Conservation (phyloP, 1,139 yeast species). For the Candida neerlandica region DNA sequence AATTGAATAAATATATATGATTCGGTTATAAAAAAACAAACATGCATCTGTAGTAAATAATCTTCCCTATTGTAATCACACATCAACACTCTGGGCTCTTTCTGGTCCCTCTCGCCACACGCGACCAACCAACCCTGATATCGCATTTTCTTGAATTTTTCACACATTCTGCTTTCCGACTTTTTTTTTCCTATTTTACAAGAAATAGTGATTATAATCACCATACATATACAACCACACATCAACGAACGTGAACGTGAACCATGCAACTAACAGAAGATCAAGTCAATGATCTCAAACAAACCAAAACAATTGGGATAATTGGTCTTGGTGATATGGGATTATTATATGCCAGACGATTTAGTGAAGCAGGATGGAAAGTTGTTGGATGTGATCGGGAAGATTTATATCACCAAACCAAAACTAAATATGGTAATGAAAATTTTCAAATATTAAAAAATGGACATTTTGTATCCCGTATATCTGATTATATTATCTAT, state of each 20-base stretch:
- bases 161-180: no score
- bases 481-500: conserved; percentile 80
- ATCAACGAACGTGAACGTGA: neutral
- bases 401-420: conserved; percentile 54
- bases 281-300: conserved; percentile 11
- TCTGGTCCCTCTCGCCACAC: no score
- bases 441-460: conserved; percentile 60
- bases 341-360: conserved; percentile 72
- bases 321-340: conserved; percentile 99
- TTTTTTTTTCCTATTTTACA: neutral
- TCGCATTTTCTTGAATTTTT: no score
- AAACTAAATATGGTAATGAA: conserved; percentile 43
- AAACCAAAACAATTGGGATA: conserved; percentile 69
- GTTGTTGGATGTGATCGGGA: conserved; percentile 92
- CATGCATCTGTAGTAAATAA: no score
- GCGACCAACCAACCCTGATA: no score
- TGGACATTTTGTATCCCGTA: conserved; percentile 82
- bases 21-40: no score
- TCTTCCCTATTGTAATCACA: no score
- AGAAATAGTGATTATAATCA: neutral
- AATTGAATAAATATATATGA: no score
- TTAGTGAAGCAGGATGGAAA: conserved; percentile 83
- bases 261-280: conserved; percentile 16
- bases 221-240: neutral
- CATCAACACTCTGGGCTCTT: no score